A percentile compares a stretch with the other conserved stretches of the same genome.
Evolutionary conservation across 1,284 basidiomycete species (phyloP).

Genomic region (Golubevia pallescens): DNA sequence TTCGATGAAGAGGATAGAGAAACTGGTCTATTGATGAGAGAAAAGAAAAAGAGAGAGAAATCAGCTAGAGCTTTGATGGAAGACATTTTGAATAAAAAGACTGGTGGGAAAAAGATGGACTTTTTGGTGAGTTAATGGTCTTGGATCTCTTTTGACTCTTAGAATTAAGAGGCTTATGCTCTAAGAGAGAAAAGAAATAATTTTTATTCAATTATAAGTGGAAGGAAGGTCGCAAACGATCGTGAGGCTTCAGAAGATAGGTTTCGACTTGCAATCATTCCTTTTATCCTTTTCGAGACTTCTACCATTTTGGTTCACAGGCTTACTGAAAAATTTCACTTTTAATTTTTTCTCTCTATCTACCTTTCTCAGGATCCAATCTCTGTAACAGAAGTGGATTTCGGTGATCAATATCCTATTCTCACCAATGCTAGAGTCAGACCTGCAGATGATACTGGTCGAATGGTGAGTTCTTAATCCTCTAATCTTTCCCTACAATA

Average conservation of each 20-base stretch:
- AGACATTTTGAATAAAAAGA: slow-evolving; percentile 44
- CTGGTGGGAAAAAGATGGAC: slow-evolving; percentile 8
- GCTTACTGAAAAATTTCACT: not conserved
- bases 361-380: slow-evolving; percentile 66
- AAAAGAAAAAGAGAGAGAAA: slow-evolving; percentile 13
- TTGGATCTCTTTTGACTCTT: no score
- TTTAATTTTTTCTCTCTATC: not conserved
- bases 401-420: slow-evolving; percentile 68
- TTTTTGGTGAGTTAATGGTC: slow-evolving; percentile 8
- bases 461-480: slow-evolving; percentile 63
- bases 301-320: not conserved
- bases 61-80: slow-evolving; percentile 46
- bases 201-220: not conserved
- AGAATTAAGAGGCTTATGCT: no score
- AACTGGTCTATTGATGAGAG: slow-evolving; percentile 4
- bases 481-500: no score
- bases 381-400: slow-evolving; percentile 68
- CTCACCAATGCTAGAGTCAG: slow-evolving; percentile 69
- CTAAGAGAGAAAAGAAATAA: no score
- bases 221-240: slow-evolving; percentile 8
- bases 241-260: no score
- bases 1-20: not conserved
- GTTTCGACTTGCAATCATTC: no score
- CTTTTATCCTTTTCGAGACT: not conserved
- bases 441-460: slow-evolving; percentile 68